Evolutionary conservation across 2,329 filamentous ascomycete species (phyloP), one percentile per base, ranked within the genome.

Genomic region (Fusarium multiceps): DNA sequence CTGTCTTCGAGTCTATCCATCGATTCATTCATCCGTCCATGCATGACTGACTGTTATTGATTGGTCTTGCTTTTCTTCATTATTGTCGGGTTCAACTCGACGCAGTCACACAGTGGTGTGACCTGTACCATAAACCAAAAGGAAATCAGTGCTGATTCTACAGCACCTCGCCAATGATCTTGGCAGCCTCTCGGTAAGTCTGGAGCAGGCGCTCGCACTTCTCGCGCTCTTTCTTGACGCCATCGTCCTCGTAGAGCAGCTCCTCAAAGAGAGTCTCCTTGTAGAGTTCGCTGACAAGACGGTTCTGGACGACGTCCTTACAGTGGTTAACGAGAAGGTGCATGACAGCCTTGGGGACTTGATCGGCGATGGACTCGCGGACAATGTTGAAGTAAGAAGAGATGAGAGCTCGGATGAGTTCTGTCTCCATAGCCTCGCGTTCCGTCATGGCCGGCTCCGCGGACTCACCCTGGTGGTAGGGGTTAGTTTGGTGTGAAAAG

Each of bases 371-470:
- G n/a, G 93, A 95, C 82, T 99, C 96, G 68, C 96, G 93, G 48
- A 99, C 96, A 76, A 99, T 99, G 80, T 97, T 97, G 86, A 99
- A 99, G 85, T 99, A 99, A 2, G 94, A 98, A 32, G 93, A 97
- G 79, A 99, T 99, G 59, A 99, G 88, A 48, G 94, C 93, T 48
- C 95, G 92, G 79, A 99, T 99, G 42, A 99, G 89, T 81, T 99
- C 96, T 12, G 96, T 98, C 83, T 99, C 96, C 84, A 99, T 92
- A 46, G 94, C 92, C 83, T 99, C 96, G 55, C 96, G 93, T 73
- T 99, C 96, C 1, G 94, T 98, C 75, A 99, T 88, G 59, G 93
- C 93, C 34, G 94, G 94, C 77, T 97, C 94, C 66, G 90, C 88
- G 55, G 87, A 86, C 63, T 87, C 83, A 59, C 83, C 82, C 87